These are phyloP conservation scores for Fusarium albosuccineum DNA, from an alignment of 2,329 filamentous ascomycete genomes.

Conservation along the genomic window DNA sequence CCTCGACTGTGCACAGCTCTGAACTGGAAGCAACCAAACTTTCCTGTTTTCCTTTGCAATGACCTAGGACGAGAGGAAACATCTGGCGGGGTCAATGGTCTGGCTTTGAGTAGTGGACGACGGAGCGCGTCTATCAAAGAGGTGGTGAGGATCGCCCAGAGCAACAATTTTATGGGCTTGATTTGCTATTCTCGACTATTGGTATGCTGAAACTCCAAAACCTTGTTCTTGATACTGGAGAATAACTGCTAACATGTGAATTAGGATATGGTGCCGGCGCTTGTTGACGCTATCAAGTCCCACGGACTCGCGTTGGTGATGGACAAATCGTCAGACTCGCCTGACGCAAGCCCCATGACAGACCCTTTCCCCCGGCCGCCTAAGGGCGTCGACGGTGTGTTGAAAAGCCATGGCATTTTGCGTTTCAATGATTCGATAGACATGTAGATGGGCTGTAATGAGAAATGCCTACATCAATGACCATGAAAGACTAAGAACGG, in stretches of 20 bases:
- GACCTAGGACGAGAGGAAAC: constrained; percentile 78
- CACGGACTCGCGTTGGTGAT: constrained; percentile 92
- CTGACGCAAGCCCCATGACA: constrained; percentile 54
- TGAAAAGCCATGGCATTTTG: constrained; percentile 88
- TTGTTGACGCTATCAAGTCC: constrained; percentile 94
- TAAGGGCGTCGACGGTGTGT: constrained; percentile 86
- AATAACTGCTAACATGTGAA: constrained; percentile 1
- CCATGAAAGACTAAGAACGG: constrained; percentile 13
- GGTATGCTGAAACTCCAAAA: constrained; percentile 64
- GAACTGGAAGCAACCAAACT: constrained; percentile 99
- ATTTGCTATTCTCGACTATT: constrained; percentile 90
- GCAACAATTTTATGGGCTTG: constrained; percentile 98
- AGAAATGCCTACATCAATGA: constrained; percentile 38
- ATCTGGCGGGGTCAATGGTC: constrained; percentile 51
- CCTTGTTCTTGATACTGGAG: not conserved
- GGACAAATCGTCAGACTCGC: constrained; percentile 78
- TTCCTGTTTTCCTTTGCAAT: constrained; percentile 95
- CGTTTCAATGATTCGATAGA: constrained; percentile 95
- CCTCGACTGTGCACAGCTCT: constrained; percentile 89
- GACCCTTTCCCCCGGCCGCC: constrained; percentile 73
- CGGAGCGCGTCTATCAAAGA: constrained; percentile 92
- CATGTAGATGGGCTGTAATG: constrained; percentile 58
- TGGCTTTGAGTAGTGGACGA: constrained; percentile 71
- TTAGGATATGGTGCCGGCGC: constrained; percentile 91
- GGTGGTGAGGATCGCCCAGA: constrained; percentile 90